Conservation (phyloP, 1,284 basidiomycete species). For the Sparassis latifolia region DNA sequence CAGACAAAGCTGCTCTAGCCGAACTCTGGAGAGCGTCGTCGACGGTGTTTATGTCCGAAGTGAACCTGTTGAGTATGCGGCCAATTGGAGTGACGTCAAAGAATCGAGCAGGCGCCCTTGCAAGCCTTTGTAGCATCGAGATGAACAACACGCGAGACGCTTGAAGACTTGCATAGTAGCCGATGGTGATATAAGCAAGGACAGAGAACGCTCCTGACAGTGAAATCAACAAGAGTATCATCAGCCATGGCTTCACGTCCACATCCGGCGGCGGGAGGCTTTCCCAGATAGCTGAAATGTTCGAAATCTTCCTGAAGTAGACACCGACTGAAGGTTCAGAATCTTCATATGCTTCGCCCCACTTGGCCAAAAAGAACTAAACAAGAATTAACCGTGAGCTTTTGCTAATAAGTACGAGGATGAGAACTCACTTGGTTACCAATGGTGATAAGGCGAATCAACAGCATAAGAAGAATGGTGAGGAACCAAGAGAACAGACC, state of each 20-base stretch:
- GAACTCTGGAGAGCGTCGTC: conserved; percentile 58
- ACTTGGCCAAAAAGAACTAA: conserved; percentile 56
- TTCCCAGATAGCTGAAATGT: conserved; percentile 32
- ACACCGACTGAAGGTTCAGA: conserved; percentile 18
- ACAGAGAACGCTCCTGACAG: conserved; percentile 47
- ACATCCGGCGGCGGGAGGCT: conserved; percentile 48
- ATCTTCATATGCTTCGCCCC: conserved; percentile 58
- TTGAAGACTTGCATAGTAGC: conserved; percentile 61
- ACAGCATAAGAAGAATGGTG: conserved; percentile 45
- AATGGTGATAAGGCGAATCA: conserved; percentile 52
- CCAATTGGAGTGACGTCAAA: conserved; percentile 68
- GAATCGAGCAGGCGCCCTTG: conserved; percentile 57
- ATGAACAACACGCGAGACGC: conserved; percentile 56
- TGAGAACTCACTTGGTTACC: conserved; percentile 42
- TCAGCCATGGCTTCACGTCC: conserved; percentile 58
- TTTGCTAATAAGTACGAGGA: neutral
- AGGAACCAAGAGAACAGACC: conserved; percentile 51
- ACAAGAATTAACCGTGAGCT: neutral
- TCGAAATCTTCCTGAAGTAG: conserved; percentile 17
- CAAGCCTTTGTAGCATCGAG: conserved; percentile 46
- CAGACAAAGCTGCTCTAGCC: conserved; percentile 47
- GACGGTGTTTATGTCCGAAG: conserved; percentile 71
- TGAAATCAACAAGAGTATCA: conserved; percentile 60
- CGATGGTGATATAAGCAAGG: conserved; percentile 50
- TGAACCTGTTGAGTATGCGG: conserved; percentile 75